Percentiles rank a stretch among this genome's conserved stretches.
Conservation (phyloP, 1,284 basidiomycete species). For the Boletus austroedulis region DNA sequence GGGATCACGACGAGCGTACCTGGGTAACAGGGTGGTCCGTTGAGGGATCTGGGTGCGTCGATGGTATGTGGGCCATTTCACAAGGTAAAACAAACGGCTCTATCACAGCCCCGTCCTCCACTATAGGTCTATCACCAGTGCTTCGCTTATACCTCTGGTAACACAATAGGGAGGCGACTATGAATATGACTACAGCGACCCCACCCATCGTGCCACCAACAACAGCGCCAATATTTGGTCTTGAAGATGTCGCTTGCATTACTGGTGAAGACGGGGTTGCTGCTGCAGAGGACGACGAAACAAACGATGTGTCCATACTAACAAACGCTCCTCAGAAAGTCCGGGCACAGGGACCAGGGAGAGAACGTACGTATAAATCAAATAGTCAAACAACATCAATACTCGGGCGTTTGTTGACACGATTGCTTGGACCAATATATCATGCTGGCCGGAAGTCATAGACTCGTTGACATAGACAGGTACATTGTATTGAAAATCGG, state of each 20-base stretch:
- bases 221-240: neutral
- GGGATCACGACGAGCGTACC: neutral
- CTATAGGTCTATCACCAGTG: too few relatives aligned
- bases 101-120: neutral
- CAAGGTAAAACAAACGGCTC: neutral
- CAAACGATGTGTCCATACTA: constrained; percentile 6
- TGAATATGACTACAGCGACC: neutral
- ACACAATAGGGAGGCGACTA: neutral
- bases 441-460: constrained; percentile 9
- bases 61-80: neutral
- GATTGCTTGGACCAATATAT: constrained; percentile 7
- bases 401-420: neutral
- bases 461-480: constrained; percentile 14
- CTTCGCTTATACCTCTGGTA: neutral
- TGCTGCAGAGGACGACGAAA: too few relatives aligned
- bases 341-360: neutral
- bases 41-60: neutral
- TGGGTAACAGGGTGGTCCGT: neutral
- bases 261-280: too few relatives aligned
- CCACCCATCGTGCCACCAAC: constrained; percentile 13
- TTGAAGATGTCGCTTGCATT: neutral
- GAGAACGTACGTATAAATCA: constrained; percentile 15
- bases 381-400: constrained; percentile 19
- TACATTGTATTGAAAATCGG: constrained; percentile 17
- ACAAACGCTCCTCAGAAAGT: neutral